Conservation (phyloP, 129 eudicot species). For the Flaveria trinervia region DNA sequence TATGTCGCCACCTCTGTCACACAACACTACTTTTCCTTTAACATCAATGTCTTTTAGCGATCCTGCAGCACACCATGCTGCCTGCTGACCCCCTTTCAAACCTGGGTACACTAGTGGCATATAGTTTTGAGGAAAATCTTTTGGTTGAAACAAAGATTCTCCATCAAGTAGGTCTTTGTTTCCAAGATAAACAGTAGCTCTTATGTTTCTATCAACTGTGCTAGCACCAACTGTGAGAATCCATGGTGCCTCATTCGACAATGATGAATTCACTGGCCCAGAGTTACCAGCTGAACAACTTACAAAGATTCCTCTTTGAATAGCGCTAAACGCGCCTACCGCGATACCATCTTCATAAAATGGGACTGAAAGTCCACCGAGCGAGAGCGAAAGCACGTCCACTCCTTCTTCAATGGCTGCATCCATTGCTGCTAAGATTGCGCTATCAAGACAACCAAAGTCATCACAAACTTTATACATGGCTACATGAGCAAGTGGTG, state of each 20-base stretch:
- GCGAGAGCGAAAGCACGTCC: conserved; percentile 43
- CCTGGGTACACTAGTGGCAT: conserved; percentile 36
- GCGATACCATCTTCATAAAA: conserved; percentile 41
- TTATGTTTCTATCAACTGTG: conserved; percentile 35
- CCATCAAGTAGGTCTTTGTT: conserved; percentile 30
- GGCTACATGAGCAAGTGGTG: conserved; percentile 44
- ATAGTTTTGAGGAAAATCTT: conserved; percentile 22
- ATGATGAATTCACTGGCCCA: conserved; percentile 33
- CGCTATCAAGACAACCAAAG: conserved; percentile 25
- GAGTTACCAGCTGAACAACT: conserved; percentile 42
- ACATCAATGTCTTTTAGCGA: conserved; percentile 19
- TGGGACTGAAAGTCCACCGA: conserved; percentile 40
- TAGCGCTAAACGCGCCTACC: conserved; percentile 37
- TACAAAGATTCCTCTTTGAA: conserved; percentile 41
- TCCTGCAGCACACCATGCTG: conserved; percentile 32
- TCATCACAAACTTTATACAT: conserved; percentile 45
- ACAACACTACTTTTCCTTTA: conserved; percentile 37
- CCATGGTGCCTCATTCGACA: conserved; percentile 48
- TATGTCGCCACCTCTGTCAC: conserved; percentile 33
- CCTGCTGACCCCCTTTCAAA: conserved; percentile 26
- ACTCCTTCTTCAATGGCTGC: conserved; percentile 44
- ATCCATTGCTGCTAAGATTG: conserved; percentile 46
- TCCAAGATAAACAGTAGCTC: conserved; percentile 38
- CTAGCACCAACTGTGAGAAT: conserved; percentile 46
- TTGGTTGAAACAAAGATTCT: conserved; percentile 39